These are phyloP conservation scores for Gossypium longicalyx DNA, from an alignment of 345 rosid species.

Conservation along the genomic window DNA sequence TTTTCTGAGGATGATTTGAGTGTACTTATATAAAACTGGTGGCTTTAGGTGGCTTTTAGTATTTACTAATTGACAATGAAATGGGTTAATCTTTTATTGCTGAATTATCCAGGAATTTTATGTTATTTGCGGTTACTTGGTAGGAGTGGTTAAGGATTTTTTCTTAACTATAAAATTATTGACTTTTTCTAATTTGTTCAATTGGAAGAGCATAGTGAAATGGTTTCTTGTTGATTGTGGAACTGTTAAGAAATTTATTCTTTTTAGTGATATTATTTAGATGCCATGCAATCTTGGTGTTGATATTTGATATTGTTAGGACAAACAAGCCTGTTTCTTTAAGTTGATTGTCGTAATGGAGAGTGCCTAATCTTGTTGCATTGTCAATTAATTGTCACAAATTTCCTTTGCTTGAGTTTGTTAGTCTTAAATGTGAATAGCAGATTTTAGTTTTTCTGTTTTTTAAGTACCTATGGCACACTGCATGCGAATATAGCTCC, in stretches of 20 bases:
- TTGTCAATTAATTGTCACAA: background rate
- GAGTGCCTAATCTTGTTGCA: background rate
- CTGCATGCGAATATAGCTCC: background rate
- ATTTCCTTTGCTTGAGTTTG: background rate
- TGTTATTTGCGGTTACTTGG: background rate
- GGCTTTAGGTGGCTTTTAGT: conserved; percentile 5
- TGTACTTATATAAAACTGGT: background rate
- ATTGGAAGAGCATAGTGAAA: background rate
- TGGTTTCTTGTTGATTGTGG: background rate
- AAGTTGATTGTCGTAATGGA: background rate
- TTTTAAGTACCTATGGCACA: background rate
- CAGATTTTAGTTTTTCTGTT: background rate
- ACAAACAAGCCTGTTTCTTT: background rate
- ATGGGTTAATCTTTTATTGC: background rate
- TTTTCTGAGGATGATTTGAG: background rate
- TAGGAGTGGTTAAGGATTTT: background rate
- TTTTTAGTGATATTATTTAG: background rate
- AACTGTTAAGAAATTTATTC: background rate
- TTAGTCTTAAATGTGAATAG: background rate
- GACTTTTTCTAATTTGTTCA: background rate
- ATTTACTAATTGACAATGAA: background rate
- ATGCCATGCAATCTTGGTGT: background rate
- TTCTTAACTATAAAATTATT: background rate
- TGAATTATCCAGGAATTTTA: background rate
- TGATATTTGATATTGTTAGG: background rate